Evolutionary conservation across 345 rosid genomes (phyloP), one percentile per base, ranked within the genome.

Genomic region (Reutealis trisperma): DNA sequence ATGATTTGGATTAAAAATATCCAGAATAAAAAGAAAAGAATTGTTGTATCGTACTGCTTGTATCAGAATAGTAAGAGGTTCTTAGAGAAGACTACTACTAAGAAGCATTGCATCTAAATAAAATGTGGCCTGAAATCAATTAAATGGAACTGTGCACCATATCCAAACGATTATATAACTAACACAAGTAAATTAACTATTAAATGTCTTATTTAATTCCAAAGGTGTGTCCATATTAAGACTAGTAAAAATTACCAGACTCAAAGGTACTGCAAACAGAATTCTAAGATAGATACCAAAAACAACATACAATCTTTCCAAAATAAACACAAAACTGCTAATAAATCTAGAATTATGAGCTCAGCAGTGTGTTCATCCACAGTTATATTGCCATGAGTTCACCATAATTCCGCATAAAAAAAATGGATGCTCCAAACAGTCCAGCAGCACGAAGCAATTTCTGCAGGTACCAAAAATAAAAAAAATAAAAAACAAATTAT

Each of bases 371-470:
- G 18, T 22, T 37, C n/a, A 63, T 78, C 37, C 49, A 15, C 7
- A n/a, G 74, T 67, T 88, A 93, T 68, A 93, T 73, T 10, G 91
- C 92, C 97, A 94, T 91, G 41, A 87, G 93, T 77, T 94, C 97
- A n/a, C 98, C 98, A 75, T 78, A 94, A 78, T 76, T 88, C 79
- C 96, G 88, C 98, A 94, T 93, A 60, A 94, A 82, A 72, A 93
- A 78, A 72, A 94, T 82, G 24, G 97, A 90, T 79, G 94, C 97
- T 9, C 84, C 94, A 81, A 94, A 94, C 60, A 91, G 5, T 18
- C 96, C 97, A 66, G 80, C 83, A 61, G 98, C 92, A 44, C 91
- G 86, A 71, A 89, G 60, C 86, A 94, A 85, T 85, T 89, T 94
- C 98, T 94, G 87, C 85, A 86, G 25, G 51, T 4, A 37, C 41